Evolutionary conservation across 1,139 yeast species (phyloP).

Genomic region (Zygosaccharomyces pseudobailii): DNA sequence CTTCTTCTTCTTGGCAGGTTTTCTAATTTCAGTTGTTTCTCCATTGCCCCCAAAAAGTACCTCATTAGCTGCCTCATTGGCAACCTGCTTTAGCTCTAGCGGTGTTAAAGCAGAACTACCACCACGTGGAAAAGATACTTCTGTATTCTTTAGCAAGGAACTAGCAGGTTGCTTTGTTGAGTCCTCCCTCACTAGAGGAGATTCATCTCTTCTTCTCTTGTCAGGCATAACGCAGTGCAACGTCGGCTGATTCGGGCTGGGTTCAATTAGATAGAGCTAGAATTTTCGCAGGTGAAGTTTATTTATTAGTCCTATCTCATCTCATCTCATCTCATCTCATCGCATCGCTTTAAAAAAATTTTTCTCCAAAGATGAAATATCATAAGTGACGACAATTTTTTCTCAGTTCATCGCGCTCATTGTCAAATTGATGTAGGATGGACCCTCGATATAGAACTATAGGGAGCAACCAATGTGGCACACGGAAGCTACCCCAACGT

Average conservation of each 20-base stretch:
- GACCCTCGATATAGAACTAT: too few species aligned
- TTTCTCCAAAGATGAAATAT: slow-evolving; percentile 5
- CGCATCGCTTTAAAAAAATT: slow-evolving; percentile 15
- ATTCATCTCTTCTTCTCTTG: slow-evolving; percentile 39
- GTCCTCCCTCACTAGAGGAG: slow-evolving; percentile 38
- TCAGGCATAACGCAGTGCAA: slow-evolving; percentile 11
- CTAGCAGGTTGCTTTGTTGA: slow-evolving; percentile 34
- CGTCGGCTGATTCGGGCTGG: not conserved
- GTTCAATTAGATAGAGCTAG: not conserved
- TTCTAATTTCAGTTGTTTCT: slow-evolving; percentile 30
- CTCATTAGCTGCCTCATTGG: slow-evolving; percentile 88
- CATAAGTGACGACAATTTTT: slow-evolving; percentile 1
- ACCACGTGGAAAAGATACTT: slow-evolving; percentile 91
- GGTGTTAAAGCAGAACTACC: slow-evolving; percentile 84
- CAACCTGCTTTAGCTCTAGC: slow-evolving; percentile 84
- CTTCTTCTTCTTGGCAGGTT: slow-evolving; percentile 39
- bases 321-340: slow-evolving; percentile 16
- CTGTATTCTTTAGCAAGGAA: slow-evolving; percentile 38
- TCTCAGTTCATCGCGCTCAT: slow-evolving; percentile 1
- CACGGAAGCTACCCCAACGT: too few species aligned
- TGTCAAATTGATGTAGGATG: not conserved
- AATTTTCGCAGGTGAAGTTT: not conserved
- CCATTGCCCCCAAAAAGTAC: slow-evolving; percentile 56
- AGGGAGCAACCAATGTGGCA: too few species aligned
- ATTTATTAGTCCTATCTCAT: not conserved